phyloP scores from a whole-genome alignment of 805 yeast genomes.

The Schizosaccharomyces japonicus region DNA sequence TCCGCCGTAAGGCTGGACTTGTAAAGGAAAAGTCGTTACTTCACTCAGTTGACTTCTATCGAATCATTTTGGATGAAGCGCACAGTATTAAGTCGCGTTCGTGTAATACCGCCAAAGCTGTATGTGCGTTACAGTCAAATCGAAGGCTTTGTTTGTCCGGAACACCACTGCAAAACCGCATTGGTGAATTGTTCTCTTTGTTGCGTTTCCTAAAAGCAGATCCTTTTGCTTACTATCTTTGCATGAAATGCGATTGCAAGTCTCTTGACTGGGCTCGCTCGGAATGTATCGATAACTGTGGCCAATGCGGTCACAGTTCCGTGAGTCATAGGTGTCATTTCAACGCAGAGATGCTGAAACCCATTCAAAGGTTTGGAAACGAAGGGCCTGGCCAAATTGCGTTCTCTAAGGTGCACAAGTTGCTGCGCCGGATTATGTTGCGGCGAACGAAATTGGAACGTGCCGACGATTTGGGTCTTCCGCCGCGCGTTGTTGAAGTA shows the following conservation, averaged over 20 bases:
- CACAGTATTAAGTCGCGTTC: slow-evolving; percentile 91
- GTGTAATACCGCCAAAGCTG: slow-evolving; percentile 82
- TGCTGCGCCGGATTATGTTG: slow-evolving; percentile 63
- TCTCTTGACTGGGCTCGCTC: slow-evolving; percentile 62
- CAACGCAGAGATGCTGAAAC: slow-evolving; percentile 85
- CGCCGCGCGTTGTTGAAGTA: slow-evolving; percentile 82
- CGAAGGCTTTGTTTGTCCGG: slow-evolving; percentile 87
- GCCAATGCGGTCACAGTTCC: slow-evolving; percentile 66
- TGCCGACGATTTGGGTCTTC: slow-evolving; percentile 91
- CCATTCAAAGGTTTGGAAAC: slow-evolving; percentile 63
- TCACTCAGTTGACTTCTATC: slow-evolving; percentile 50
- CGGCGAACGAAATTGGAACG: slow-evolving; percentile 88
- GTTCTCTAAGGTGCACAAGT: slow-evolving; percentile 48
- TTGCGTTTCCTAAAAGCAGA: slow-evolving; percentile 60
- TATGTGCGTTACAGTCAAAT: slow-evolving; percentile 42
- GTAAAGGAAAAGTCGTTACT: slow-evolving; percentile 55
- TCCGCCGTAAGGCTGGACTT: slow-evolving; percentile 42
- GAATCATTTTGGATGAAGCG: slow-evolving; percentile 87
- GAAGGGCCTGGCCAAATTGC: slow-evolving; percentile 61
- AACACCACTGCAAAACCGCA: slow-evolving; percentile 86
- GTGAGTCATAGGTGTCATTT: slow-evolving; percentile 90
- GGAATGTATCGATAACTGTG: slow-evolving; percentile 56
- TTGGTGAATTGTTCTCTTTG: slow-evolving; percentile 86
- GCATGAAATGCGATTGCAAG: slow-evolving; percentile 77
- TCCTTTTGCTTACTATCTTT: slow-evolving; percentile 74